A percentile compares a stretch with the other conserved stretches of the same genome.
Conservation (phyloP, 352 stramenopile genomes). For the Phytophthora syringae region DNA sequence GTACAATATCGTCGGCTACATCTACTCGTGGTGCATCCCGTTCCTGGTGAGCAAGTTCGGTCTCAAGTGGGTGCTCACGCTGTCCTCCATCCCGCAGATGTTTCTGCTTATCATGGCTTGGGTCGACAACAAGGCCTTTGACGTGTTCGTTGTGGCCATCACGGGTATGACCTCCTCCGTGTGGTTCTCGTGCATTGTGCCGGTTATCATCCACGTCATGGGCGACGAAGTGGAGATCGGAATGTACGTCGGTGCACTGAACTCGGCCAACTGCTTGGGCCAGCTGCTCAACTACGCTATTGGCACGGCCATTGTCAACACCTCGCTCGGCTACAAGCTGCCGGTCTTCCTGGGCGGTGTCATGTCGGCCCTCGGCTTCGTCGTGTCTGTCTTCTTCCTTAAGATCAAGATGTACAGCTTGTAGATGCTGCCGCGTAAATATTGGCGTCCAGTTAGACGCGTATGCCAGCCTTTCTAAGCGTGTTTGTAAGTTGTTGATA, state of each 20-base stretch:
- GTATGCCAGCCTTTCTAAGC: constrained; percentile 14
- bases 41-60: constrained; percentile 47
- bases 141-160: constrained; percentile 47
- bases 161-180: constrained; percentile 34
- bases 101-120: constrained; percentile 45
- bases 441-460: constrained; percentile 15
- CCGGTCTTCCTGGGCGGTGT: constrained; percentile 39
- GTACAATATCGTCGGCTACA: constrained; percentile 42
- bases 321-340: constrained; percentile 39
- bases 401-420: constrained; percentile 46
- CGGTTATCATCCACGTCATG: constrained; percentile 41
- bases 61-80: constrained; percentile 37
- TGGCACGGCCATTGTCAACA: constrained; percentile 35
- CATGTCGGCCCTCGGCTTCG: constrained; percentile 35
- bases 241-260: constrained; percentile 41
- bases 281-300: constrained; percentile 42
- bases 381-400: constrained; percentile 33
- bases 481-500: constrained; percentile 33
- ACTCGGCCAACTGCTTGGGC: too few species aligned
- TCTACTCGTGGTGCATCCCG: constrained; percentile 48
- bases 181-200: constrained; percentile 40
- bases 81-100: constrained; percentile 43
- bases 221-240: constrained; percentile 34
- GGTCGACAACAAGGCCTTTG: constrained; percentile 27
- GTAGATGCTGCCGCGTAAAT: constrained; percentile 24